Conservation (phyloP, 192 early-diverging fungal genomes). For the Backusella australiensis region DNA sequence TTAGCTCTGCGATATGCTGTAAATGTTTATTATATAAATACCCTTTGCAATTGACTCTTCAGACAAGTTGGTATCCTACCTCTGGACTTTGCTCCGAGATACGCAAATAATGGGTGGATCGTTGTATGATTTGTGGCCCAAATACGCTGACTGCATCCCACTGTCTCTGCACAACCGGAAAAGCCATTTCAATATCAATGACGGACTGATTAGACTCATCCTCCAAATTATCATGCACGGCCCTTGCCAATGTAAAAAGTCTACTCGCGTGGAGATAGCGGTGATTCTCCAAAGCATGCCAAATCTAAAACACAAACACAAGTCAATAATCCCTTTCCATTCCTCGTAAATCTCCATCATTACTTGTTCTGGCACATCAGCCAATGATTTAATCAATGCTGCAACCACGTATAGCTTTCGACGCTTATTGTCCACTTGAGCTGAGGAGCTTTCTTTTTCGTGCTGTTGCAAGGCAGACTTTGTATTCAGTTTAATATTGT, state of each 20-base stretch:
- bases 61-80: slow-evolving; percentile 29
- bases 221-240: slow-evolving; percentile 67
- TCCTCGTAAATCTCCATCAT: background rate
- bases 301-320: slow-evolving; percentile 55
- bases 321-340: background rate
- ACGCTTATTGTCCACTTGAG: slow-evolving; percentile 33
- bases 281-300: slow-evolving; percentile 73
- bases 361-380: slow-evolving; percentile 88
- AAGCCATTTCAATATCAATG: slow-evolving; percentile 53
- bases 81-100: slow-evolving; percentile 39
- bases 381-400: slow-evolving; percentile 79
- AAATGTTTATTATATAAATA: slow-evolving; percentile 23
- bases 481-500: slow-evolving; percentile 35
- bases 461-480: slow-evolving; percentile 15
- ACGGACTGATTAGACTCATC: slow-evolving; percentile 39
- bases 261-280: slow-evolving; percentile 68
- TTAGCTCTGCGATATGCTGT: slow-evolving; percentile 56
- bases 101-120: slow-evolving; percentile 52
- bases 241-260: slow-evolving; percentile 66
- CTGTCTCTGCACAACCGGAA: slow-evolving; percentile 79
- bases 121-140: slow-evolving; percentile 71
- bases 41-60: too few species aligned
- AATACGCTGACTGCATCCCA: slow-evolving; percentile 83
- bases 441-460: background rate
- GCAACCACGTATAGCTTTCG: slow-evolving; percentile 67